Base-by-base conservation (phyloP, 495 filamentous ascomycete species). In the Thermothielavioides terrestris region DNA sequence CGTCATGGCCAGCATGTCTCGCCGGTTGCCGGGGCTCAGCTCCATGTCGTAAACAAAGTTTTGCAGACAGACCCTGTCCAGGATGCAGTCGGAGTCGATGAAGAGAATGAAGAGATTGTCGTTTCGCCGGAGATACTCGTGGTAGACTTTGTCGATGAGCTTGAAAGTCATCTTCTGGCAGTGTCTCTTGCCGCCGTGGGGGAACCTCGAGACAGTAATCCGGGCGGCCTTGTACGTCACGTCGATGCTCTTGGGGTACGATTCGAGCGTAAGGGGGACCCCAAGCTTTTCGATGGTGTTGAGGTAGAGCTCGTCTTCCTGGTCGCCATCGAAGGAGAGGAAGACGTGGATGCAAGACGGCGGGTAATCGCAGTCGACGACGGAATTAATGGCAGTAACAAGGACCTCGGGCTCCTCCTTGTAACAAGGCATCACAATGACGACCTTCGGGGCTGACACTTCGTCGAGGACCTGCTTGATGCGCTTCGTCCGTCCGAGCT, bases 41-140 rank as follows among this genome's bases (percentile, higher is more conserved):
- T 98, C 91, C 92, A 98, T 98, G 61, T 96, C 92, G 63, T 94
- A 97, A 70, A 98, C 88, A 64, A 98, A 96, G 57, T 98, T 98
- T 65, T 96, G 91, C 53, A 98, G 78, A 65, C 92, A 97, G 22
- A 90, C 78, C 46, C 80, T 79, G 69, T 98, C 91, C 32, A 97
- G 72, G 57, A 98, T 94, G 70, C 92, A 97, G 68, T 98, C 92
- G 3, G 91, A 96, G 68, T 98, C 92, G 65, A 98, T 96, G 72
- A 98, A 96, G 25, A 98, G 76, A 31, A 97, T 83, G 62, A 97
- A 98, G 4, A 98, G 72, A 54, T 97, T 86, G 67, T 98, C 91
- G 61, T 95, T 86, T 34, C 81, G 76, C 65, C 84, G 85, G 37
- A 95, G 74, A 47, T 98, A 98, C 38, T 92, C 82, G 17, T 82